Percentiles rank a stretch among this genome's conserved stretches.
These are phyloP conservation scores for Fusarium concolor DNA, from an alignment of 2,329 filamentous ascomycete genomes.

Conservation along the genomic window DNA sequence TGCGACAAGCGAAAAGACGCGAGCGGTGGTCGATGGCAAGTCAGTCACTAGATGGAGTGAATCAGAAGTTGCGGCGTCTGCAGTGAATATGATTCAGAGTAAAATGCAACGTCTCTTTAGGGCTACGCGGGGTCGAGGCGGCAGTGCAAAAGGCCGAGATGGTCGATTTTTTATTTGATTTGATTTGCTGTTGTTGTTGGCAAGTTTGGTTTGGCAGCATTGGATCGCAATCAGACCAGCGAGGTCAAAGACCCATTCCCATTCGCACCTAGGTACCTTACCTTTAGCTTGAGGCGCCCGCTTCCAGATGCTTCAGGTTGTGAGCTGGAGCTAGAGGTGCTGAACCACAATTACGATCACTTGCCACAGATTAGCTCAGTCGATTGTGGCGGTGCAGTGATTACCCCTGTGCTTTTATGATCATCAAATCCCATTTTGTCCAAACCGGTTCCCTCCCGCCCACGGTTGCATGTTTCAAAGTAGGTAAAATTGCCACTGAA, in stretches of 20 bases:
- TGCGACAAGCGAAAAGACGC: constrained; percentile 47
- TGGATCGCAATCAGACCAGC: constrained; percentile 37
- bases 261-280: constrained; percentile 34
- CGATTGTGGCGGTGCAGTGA: constrained; percentile 37
- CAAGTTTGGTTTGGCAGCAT: constrained; percentile 39
- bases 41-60: constrained; percentile 24
- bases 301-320: constrained; percentile 6
- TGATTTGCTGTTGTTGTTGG: constrained; percentile 37
- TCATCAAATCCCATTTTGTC: neutral
- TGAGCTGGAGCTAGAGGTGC: constrained; percentile 19
- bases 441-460: constrained; percentile 25
- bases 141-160: constrained; percentile 20
- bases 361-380: constrained; percentile 22
- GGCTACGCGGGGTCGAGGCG: constrained; percentile 30
- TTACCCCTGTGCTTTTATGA: neutral
- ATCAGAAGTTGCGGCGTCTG: constrained; percentile 4
- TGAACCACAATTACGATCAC: constrained; percentile 20
- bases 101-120: constrained; percentile 25
- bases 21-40: constrained; percentile 39
- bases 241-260: constrained; percentile 38
- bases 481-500: constrained; percentile 23
- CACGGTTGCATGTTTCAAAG: constrained; percentile 29
- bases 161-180: constrained; percentile 16
- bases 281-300: constrained; percentile 20
- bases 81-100: neutral